These are phyloP conservation scores for Lentinula guzmanii DNA, from an alignment of 768 basidiomycete species.

Conservation along the genomic window DNA sequence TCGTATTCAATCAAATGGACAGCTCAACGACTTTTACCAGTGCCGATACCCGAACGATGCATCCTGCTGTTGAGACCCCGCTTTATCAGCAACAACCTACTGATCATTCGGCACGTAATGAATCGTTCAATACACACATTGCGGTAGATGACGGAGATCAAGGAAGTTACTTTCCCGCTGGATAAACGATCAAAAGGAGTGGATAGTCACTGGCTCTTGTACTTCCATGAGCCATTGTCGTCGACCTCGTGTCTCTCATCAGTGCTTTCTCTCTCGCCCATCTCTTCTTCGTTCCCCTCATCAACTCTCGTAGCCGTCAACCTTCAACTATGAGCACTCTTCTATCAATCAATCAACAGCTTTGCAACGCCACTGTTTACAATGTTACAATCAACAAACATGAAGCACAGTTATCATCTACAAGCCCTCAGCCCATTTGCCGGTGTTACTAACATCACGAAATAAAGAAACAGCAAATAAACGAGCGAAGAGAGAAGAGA, in stretches of 20 bases:
- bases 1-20: constrained; percentile 6
- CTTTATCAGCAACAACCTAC: not conserved
- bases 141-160: not conserved
- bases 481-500: too few relatives aligned
- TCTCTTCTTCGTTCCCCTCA: too few relatives aligned
- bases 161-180: not conserved
- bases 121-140: not conserved
- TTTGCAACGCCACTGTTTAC: too few relatives aligned
- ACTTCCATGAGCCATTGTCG: too few relatives aligned
- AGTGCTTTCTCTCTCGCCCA: too few relatives aligned
- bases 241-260: too few relatives aligned
- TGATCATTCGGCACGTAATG: not conserved
- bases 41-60: not conserved
- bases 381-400: not conserved
- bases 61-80: not conserved
- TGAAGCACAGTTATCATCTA: too few relatives aligned
- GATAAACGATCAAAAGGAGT: not conserved
- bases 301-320: too few relatives aligned
- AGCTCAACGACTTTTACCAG: not conserved
- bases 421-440: too few relatives aligned
- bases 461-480: too few relatives aligned
- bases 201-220: too few relatives aligned
- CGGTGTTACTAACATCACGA: too few relatives aligned
- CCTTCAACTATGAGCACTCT: not conserved
- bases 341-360: not conserved